phyloP scores from a whole-genome alignment of 768 basidiomycete species.

The Termitomyces sp. region DNA sequence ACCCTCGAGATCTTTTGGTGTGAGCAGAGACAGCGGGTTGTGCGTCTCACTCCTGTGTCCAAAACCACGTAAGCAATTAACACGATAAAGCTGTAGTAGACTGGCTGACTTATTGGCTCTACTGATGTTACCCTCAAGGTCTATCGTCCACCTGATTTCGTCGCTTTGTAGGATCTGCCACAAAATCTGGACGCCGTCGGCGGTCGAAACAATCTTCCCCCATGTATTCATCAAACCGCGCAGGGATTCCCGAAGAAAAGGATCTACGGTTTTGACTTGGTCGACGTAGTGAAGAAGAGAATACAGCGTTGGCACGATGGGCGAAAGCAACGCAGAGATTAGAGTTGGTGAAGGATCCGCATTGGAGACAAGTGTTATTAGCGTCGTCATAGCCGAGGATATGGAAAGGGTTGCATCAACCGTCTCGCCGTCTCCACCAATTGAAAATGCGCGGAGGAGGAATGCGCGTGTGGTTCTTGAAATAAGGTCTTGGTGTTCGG shows the following conservation, averaged over 20 bases:
- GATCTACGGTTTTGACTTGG: conserved; percentile 54
- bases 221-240: conserved; percentile 64
- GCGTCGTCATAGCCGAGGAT: conserved; percentile 34
- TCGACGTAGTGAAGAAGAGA: conserved; percentile 53
- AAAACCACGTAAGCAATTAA: neutral
- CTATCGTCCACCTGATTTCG: conserved; percentile 49
- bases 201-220: conserved; percentile 57
- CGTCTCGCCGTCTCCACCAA: neutral
- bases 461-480: conserved; percentile 35
- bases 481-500: conserved; percentile 22
- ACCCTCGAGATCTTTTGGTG: conserved; percentile 42
- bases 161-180: conserved; percentile 54
- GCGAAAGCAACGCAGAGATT: conserved; percentile 58
- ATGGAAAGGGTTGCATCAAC: neutral
- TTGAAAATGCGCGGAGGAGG: conserved; percentile 50
- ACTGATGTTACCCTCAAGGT: conserved; percentile 46
- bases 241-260: conserved; percentile 52
- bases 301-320: conserved; percentile 65
- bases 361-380: conserved; percentile 61
- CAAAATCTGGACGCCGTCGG: conserved; percentile 49
- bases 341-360: conserved; percentile 75
- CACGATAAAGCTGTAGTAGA: neutral
- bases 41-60: conserved; percentile 18
- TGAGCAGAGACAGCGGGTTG: conserved; percentile 37
- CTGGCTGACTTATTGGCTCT: conserved; percentile 38